phyloP scores from a whole-genome alignment of 495 filamentous ascomycete species.

The Xylaria flabelliformis region DNA sequence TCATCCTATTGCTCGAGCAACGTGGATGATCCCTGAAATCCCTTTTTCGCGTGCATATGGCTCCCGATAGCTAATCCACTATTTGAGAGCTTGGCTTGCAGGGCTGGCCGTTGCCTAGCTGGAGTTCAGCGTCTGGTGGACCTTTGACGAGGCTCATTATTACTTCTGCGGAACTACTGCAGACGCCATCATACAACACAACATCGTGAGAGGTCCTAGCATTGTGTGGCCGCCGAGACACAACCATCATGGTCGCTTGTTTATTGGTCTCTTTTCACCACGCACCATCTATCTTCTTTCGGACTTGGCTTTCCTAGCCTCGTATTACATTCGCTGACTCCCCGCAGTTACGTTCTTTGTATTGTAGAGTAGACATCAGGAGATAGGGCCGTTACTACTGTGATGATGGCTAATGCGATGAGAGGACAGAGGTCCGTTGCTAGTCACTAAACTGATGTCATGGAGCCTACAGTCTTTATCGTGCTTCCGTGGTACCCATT shows the following conservation, averaged over 20 bases:
- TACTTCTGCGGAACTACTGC: conserved; percentile 14
- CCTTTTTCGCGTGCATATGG: conserved; percentile 14
- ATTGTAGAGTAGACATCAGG: conserved; percentile 10
- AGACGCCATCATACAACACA: conserved; percentile 10
- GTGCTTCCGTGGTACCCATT: background rate
- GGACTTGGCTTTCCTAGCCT: conserved; percentile 20
- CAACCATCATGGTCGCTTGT: background rate
- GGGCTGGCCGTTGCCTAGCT: conserved; percentile 6
- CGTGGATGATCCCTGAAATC: conserved; percentile 6
- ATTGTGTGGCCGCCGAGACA: conserved; percentile 9
- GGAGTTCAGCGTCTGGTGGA: conserved; percentile 1
- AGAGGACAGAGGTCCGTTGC: background rate
- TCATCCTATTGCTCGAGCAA: conserved; percentile 21
- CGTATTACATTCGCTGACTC: conserved; percentile 18
- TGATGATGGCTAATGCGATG: conserved; percentile 10
- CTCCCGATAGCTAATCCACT: conserved; percentile 22
- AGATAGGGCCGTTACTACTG: conserved; percentile 12
- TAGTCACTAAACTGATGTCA: conserved; percentile 5
- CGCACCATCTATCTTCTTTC: background rate
- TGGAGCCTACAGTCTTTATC: conserved; percentile 5
- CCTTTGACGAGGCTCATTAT: conserved; percentile 17
- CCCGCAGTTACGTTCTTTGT: conserved; percentile 14
- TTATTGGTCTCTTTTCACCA: conserved; percentile 16
- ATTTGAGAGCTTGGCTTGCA: conserved; percentile 17
- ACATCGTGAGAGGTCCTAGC: background rate